phyloP scores from a whole-genome alignment of 2,329 filamentous ascomycete genomes.

The Neonectria punicea region DNA sequence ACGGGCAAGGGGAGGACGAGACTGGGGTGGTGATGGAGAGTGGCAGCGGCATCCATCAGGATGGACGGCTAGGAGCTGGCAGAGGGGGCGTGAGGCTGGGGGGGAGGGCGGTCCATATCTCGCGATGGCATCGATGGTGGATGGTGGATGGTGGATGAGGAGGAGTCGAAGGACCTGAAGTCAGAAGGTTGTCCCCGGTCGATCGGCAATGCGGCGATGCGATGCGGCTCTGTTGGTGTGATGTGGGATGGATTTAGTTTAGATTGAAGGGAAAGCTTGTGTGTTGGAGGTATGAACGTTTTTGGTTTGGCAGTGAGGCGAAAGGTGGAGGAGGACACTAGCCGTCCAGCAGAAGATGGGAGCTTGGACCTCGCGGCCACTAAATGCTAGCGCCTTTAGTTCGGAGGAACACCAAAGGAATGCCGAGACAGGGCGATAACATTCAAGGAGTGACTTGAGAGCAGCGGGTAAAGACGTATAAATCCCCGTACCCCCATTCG shows the following conservation, averaged over 20 bases:
- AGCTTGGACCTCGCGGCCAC: conserved; percentile 25
- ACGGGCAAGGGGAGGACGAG: conserved; percentile 13
- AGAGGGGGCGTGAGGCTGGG: conserved; percentile 22
- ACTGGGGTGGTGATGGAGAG: conserved; percentile 10
- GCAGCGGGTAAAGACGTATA: not conserved
- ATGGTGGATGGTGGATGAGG: not conserved
- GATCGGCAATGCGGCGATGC: conserved; percentile 5
- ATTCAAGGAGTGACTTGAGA: conserved; percentile 2
- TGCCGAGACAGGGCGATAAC: not conserved
- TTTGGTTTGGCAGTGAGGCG: conserved; percentile 19
- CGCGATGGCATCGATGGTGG: conserved; percentile 20
- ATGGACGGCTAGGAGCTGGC: conserved; percentile 23
- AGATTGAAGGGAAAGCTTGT: conserved; percentile 14
- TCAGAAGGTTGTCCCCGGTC: not conserved
- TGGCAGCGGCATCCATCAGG: conserved; percentile 32
- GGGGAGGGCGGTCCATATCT: conserved; percentile 33
- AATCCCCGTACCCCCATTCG: not conserved
- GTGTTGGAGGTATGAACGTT: conserved; percentile 14
- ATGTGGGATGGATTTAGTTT: conserved; percentile 12
- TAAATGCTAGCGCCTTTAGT: conserved; percentile 19
- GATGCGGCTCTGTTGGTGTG: conserved; percentile 27
- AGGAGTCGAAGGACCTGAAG: not conserved
- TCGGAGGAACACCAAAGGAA: conserved; percentile 7
- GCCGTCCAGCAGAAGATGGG: not conserved
- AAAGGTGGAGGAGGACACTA: conserved; percentile 13